Conservation (phyloP, 352 stramenopile genomes). For the Globisporangium paroecandrum region DNA sequence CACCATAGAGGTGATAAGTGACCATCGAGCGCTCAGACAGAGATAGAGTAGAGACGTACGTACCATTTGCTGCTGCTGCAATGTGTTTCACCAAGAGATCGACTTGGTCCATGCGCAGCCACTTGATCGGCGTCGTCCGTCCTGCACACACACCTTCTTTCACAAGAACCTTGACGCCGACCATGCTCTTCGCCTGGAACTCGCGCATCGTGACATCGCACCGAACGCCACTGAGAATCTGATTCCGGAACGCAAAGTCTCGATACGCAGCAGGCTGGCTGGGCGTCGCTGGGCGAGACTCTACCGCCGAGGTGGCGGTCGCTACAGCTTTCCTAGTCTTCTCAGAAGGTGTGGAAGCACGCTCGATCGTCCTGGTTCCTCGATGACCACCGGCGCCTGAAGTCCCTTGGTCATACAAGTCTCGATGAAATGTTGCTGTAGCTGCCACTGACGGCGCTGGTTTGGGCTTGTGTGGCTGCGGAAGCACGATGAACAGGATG, state of each 20-base stretch:
- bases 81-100: neutral
- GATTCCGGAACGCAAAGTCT: conserved; percentile 3
- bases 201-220: conserved; percentile 13
- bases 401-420: neutral
- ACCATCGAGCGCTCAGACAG: neutral
- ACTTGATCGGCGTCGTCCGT: conserved; percentile 8
- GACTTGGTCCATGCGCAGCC: neutral
- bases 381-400: neutral
- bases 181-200: conserved; percentile 3
- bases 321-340: neutral
- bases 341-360: neutral
- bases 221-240: conserved; percentile 2
- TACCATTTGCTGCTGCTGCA: neutral
- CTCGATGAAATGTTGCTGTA: neutral
- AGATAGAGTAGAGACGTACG: neutral
- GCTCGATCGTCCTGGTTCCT: neutral
- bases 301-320: neutral
- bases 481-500: conserved; percentile 12
- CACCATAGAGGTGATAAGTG: neutral
- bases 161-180: conserved; percentile 12
- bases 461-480: neutral
- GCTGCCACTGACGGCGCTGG: neutral
- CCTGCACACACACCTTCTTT: conserved; percentile 2
- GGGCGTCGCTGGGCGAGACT: neutral
- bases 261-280: conserved; percentile 8